Evolutionary conservation across 2,329 filamentous ascomycete species (phyloP).

Genomic region (Talaromyces rugulosus): DNA sequence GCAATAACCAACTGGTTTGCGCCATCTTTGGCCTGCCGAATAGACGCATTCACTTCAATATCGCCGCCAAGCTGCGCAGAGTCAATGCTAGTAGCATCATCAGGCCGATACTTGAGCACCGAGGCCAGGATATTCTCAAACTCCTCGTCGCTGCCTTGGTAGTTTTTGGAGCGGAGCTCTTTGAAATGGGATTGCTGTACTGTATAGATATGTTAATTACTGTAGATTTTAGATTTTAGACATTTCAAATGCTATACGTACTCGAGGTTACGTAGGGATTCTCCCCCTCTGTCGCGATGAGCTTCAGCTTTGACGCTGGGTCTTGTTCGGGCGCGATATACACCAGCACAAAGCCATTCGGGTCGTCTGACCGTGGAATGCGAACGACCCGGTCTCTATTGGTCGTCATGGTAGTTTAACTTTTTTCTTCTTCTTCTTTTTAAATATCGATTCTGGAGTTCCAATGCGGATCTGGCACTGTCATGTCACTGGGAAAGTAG

Average conservation of each 20-base stretch:
- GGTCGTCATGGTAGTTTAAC: conserved; percentile 1
- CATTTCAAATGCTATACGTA: conserved; percentile 21
- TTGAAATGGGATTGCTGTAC: conserved; percentile 35
- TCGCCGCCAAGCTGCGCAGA: conserved; percentile 17
- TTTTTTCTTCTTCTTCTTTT: too few species aligned
- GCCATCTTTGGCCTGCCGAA: conserved; percentile 21
- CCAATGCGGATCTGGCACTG: not conserved
- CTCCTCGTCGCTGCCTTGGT: conserved; percentile 40
- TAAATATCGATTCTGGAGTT: not conserved
- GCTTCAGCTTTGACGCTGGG: conserved; percentile 45
- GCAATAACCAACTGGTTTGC: conserved; percentile 35
- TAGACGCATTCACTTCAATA: conserved; percentile 29
- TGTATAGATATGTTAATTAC: conserved; percentile 15
- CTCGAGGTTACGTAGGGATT: conserved; percentile 48
- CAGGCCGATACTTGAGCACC: conserved; percentile 26
- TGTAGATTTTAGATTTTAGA: not conserved
- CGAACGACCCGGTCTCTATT: conserved; percentile 41
- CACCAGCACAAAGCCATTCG: conserved; percentile 44
- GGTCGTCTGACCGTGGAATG: conserved; percentile 44
- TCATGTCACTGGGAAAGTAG: not conserved
- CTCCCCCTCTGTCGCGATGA: conserved; percentile 57
- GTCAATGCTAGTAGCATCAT: conserved; percentile 13
- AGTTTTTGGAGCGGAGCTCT: conserved; percentile 38
- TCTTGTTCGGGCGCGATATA: conserved; percentile 37
- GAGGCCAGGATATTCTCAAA: conserved; percentile 35